A percentile compares a stretch with the other conserved stretches of the same genome.
Evolutionary conservation across 768 basidiomycete species (phyloP).

Genomic region (Rhodotorula babjevae): DNA sequence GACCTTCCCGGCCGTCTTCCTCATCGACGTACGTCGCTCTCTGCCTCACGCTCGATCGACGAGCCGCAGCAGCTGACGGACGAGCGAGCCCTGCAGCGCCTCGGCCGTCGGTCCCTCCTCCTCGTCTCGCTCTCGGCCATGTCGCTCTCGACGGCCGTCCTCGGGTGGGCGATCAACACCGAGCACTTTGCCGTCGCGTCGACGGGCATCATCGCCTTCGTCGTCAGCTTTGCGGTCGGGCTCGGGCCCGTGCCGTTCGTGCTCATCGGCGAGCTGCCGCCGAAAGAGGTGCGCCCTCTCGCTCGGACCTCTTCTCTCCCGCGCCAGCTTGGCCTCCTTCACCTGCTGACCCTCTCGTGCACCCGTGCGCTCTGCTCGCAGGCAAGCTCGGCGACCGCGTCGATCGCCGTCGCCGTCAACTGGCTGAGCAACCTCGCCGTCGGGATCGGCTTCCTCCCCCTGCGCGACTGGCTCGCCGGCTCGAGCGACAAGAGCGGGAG

Average conservation of each 20-base stretch:
- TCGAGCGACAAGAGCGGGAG: constrained; percentile 51
- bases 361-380: constrained; percentile 5
- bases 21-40: constrained; percentile 48
- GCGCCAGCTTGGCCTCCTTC: too few relatives aligned
- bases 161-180: constrained; percentile 45
- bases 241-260: constrained; percentile 90
- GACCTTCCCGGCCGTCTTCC: constrained; percentile 49
- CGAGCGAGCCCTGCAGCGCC: constrained; percentile 30
- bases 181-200: constrained; percentile 41
- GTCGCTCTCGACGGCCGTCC: constrained; percentile 43
- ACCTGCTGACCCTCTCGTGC: too few relatives aligned
- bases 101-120: constrained; percentile 46
- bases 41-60: too few relatives aligned
- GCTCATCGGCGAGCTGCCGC: constrained; percentile 83
- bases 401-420: constrained; percentile 47
- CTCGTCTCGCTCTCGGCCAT: constrained; percentile 45
- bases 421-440: constrained; percentile 83
- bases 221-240: constrained; percentile 79
- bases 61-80: too few relatives aligned
- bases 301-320: too few relatives aligned
- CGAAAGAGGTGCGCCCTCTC: constrained; percentile 55
- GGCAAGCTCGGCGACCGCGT: constrained; percentile 45
- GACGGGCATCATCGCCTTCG: constrained; percentile 44
- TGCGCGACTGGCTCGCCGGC: constrained; percentile 66
- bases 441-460: constrained; percentile 75